Conservation (phyloP, 2,329 filamentous ascomycete species). For the Ceratocystis huliohia region DNA sequence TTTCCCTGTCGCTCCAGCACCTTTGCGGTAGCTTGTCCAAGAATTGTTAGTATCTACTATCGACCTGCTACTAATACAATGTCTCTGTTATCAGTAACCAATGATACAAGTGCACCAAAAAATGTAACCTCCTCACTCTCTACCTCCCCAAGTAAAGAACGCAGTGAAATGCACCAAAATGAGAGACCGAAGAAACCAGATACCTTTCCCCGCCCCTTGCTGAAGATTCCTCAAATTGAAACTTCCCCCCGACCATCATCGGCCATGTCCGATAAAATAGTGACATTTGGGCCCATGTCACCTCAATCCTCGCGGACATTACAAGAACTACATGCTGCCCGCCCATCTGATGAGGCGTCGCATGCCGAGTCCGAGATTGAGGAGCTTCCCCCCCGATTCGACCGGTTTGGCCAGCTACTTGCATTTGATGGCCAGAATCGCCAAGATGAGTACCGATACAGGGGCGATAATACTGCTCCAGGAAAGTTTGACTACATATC, state of each 20-base stretch:
- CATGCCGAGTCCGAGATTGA: slow-evolving; percentile 33
- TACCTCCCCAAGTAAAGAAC: slow-evolving; percentile 8
- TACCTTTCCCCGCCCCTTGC: slow-evolving; percentile 1
- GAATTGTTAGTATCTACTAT: background rate
- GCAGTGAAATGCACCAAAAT: slow-evolving; percentile 9
- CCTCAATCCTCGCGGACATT: slow-evolving; percentile 28
- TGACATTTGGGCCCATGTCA: slow-evolving; percentile 38
- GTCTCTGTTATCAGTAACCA: slow-evolving; percentile 6
- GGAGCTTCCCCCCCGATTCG: slow-evolving; percentile 37
- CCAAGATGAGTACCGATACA: background rate
- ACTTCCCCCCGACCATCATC: background rate
- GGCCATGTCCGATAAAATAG: slow-evolving; percentile 22
- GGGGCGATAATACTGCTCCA: background rate
- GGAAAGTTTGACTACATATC: background rate
- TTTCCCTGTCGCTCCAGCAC: slow-evolving; percentile 13
- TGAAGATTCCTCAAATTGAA: slow-evolving; percentile 1
- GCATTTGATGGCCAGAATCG: slow-evolving; percentile 11
- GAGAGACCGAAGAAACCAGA: slow-evolving; percentile 5
- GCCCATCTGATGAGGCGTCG: slow-evolving; percentile 10
- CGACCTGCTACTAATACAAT: slow-evolving; percentile 4
- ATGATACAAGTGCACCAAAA: background rate
- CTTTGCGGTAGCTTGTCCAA: background rate
- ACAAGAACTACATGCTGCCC: slow-evolving; percentile 16
- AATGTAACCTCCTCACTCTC: background rate
- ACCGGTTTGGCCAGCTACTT: slow-evolving; percentile 33